phyloP scores from a whole-genome alignment of 257 asterid genomes.

The Marsdenia floribunda region DNA sequence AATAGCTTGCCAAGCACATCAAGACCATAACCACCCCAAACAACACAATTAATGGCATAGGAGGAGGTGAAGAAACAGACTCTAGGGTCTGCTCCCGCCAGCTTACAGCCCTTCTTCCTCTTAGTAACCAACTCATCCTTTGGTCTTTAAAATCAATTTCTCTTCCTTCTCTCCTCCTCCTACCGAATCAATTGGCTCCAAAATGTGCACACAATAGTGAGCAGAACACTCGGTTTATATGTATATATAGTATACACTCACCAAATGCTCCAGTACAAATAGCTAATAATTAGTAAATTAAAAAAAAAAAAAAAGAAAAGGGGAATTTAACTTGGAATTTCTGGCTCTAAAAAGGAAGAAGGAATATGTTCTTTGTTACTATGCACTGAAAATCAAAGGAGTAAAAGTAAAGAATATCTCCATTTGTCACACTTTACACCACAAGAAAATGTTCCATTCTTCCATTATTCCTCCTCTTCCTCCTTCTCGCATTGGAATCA shows the following conservation, averaged over 20 bases:
- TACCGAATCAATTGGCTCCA: background rate
- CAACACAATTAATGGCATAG: conserved; percentile 49
- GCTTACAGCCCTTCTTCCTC: conserved; percentile 51
- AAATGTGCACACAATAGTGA: background rate
- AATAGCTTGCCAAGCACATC: conserved; percentile 33
- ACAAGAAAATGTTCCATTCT: background rate
- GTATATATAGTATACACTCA: background rate
- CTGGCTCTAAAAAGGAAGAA: background rate
- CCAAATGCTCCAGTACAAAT: background rate
- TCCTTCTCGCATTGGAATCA: background rate
- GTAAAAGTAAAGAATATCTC: background rate
- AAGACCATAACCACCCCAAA: conserved; percentile 42
- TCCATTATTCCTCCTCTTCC: background rate
- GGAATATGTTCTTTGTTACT: background rate
- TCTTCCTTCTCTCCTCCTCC: background rate
- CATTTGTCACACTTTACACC: background rate
- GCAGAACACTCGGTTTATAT: background rate
- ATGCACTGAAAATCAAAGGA: background rate
- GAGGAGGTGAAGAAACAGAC: conserved; percentile 66
- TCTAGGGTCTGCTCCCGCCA: conserved; percentile 62
- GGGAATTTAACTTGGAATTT: no score
- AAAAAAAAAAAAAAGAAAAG: no score
- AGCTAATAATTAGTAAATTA: no score
- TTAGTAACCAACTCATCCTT: conserved; percentile 42
- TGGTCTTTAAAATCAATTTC: background rate